Conservation (phyloP, 2,329 filamentous ascomycete species). For the Sporothrix luriei region DNA sequence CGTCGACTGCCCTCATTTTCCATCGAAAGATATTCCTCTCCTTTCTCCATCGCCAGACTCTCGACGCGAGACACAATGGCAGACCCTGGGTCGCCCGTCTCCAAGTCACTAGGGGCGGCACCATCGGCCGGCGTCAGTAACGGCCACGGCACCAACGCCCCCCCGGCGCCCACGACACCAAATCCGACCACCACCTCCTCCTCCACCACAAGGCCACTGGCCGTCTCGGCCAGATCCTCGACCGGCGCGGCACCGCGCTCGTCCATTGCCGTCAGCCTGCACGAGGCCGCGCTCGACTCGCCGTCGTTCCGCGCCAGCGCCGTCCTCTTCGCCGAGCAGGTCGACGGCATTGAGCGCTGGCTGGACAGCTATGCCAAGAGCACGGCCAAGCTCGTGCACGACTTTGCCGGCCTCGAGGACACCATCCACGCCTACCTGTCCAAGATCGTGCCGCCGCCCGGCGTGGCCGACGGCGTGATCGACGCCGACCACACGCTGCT, state of each 20-base stretch:
- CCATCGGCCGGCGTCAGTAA: constrained; percentile 7
- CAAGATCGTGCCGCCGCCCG: constrained; percentile 71
- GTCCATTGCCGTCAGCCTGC: constrained; percentile 75
- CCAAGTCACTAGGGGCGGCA: constrained; percentile 24
- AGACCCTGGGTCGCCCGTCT: constrained; percentile 28
- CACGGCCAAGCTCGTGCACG: constrained; percentile 59
- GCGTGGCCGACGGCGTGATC: constrained; percentile 75
- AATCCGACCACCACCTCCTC: not conserved
- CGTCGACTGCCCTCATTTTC: too few species aligned
- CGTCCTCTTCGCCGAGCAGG: constrained; percentile 85
- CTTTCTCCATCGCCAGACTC: not conserved
- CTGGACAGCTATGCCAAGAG: constrained; percentile 65
- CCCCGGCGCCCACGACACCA: constrained; percentile 6
- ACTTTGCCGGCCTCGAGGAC: constrained; percentile 74
- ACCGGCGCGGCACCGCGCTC: constrained; percentile 41
- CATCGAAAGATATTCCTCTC: not conserved
- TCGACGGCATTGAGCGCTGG: constrained; percentile 91
- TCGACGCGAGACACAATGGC: constrained; percentile 24
- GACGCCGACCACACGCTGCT: constrained; percentile 95
- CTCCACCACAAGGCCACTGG: not conserved
- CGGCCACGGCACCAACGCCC: not conserved
- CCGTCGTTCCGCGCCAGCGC: constrained; percentile 90
- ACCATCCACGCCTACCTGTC: constrained; percentile 75
- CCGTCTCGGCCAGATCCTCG: not conserved
- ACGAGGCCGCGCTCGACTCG: constrained; percentile 94